Evolutionary conservation across 1,139 yeast species (phyloP), one percentile per base, ranked within the genome.

Genomic region (Saccharomyces hybrid): DNA sequence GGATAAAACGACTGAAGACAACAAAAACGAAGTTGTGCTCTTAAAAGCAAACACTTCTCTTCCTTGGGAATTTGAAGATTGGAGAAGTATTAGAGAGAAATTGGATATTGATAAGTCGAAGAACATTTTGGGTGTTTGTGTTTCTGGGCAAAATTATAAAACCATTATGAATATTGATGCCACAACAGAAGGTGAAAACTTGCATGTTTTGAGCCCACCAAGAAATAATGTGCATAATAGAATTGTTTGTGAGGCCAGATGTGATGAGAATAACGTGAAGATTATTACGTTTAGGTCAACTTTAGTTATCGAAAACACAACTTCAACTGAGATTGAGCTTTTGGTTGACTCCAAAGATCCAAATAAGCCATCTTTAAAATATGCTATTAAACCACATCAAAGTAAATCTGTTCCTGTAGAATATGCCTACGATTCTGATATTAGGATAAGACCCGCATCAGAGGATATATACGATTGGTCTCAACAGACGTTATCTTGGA

Each of bases 21-120:
- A 64, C 32, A 30, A 13, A 48, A 65, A 62, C n/a, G 66, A 63
- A 27, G 55, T 70, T 44, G 74, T 77, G 0, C 56, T 66, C 0
- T 69, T 90, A 26, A 73, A 74, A 50, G 78, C 83, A 48, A 79
- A 80, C 3, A 79, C 78, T 5, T 72, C 73, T 6, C 71, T 81
- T 9, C 86, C 91, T 0, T 95, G 98, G 98, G 84, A 93, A 48
- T 95, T 95, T 74, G 96, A 91, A 65, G 97, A 93, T 65, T 93
- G 98, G 97, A 78, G 88, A 59, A 79, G 78, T 34, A 81, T 90
- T 23, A 83, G 99, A 69, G 96, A 93, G 65, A 83, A 84, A 56
- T 74, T 90, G 55, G 84, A 82, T 59, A 81, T 88, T 2, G 86
- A 86, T 59, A 80, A 79, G 50, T 81, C 78, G 27, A 76, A 75